These are phyloP conservation scores for Fusarium longipes DNA, from an alignment of 2,329 filamentous ascomycete species.

Conservation along the genomic window DNA sequence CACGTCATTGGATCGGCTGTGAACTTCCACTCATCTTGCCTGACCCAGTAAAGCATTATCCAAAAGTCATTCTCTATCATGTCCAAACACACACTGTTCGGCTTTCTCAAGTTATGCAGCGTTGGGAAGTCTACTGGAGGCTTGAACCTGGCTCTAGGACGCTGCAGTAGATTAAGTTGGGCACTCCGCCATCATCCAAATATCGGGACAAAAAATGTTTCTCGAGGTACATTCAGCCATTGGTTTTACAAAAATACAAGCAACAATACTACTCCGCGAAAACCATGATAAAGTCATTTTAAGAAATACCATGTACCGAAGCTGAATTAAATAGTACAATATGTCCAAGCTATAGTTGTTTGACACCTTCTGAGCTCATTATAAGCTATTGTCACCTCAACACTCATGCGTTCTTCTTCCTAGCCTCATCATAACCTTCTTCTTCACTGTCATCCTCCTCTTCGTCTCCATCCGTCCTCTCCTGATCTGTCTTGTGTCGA, in stretches of 20 bases:
- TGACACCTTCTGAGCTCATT: not conserved
- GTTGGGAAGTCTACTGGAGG: not conserved
- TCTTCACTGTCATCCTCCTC: constrained; percentile 57
- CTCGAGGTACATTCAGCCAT: not conserved
- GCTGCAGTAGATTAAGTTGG: not conserved
- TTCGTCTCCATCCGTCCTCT: constrained; percentile 50
- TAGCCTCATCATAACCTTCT: constrained; percentile 56
- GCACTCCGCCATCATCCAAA: not conserved
- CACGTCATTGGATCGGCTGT: constrained; percentile 28
- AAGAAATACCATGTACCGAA: constrained; percentile 10
- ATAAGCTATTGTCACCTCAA: not conserved
- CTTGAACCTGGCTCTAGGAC: not conserved
- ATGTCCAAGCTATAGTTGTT: constrained; percentile 18
- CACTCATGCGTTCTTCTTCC: constrained; percentile 54
- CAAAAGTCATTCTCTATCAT: not conserved
- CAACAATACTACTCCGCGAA: not conserved
- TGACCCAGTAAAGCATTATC: not conserved
- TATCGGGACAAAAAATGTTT: not conserved
- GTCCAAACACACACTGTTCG: not conserved
- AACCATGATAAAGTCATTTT: not conserved
- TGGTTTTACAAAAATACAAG: not conserved
- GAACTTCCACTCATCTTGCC: not conserved
- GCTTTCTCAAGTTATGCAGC: not conserved
- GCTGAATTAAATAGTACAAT: constrained; percentile 30
- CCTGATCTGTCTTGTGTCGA: constrained; percentile 64